A percentile compares a stretch with the other conserved stretches of the same genome.
Evolutionary conservation across 805 yeast species (phyloP).

Genomic region (Candida argentea): DNA sequence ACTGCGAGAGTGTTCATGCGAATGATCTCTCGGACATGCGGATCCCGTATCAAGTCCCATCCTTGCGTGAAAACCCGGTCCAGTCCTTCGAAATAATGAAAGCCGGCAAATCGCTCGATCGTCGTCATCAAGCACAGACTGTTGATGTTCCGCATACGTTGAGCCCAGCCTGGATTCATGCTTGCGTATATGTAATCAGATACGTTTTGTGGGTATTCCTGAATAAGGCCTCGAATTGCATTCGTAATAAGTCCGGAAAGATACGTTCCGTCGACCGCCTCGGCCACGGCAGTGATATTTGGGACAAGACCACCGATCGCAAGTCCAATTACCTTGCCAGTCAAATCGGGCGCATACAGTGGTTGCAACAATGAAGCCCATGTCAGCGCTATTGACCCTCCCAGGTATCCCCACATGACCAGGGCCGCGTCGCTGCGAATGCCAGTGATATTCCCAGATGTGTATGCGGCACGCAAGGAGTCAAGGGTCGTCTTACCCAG

Average conservation of each 20-base stretch:
- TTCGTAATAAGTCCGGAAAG: slow-evolving; percentile 21
- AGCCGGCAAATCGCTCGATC: slow-evolving; percentile 4
- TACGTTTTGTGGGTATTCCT: slow-evolving; percentile 18
- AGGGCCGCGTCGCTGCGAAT: slow-evolving; percentile 11
- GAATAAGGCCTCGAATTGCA: slow-evolving; percentile 20
- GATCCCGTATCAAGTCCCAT: slow-evolving; percentile 8
- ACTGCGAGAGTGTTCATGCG: slow-evolving; percentile 14
- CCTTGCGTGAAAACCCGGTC: slow-evolving; percentile 8
- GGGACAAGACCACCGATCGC: slow-evolving; percentile 28
- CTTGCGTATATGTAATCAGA: background rate
- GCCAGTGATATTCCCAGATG: slow-evolving; percentile 10
- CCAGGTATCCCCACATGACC: slow-evolving; percentile 27
- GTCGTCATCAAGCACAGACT: slow-evolving; percentile 1
- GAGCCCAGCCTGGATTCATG: background rate
- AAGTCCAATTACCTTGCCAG: slow-evolving; percentile 16
- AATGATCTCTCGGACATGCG: slow-evolving; percentile 7
- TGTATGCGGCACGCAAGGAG: slow-evolving; percentile 18
- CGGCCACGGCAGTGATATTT: slow-evolving; percentile 20
- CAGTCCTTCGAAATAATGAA: slow-evolving; percentile 9
- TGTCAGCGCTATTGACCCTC: slow-evolving; percentile 28
- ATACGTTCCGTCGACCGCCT: slow-evolving; percentile 13
- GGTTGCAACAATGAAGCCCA: slow-evolving; percentile 32
- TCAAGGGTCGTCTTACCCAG: slow-evolving; percentile 23
- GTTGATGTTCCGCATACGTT: background rate
- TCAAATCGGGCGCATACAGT: slow-evolving; percentile 23